Evolutionary conservation across 768 basidiomycete species (phyloP), one percentile per base, ranked within the genome.

Genomic region (Boletus patriciae): DNA sequence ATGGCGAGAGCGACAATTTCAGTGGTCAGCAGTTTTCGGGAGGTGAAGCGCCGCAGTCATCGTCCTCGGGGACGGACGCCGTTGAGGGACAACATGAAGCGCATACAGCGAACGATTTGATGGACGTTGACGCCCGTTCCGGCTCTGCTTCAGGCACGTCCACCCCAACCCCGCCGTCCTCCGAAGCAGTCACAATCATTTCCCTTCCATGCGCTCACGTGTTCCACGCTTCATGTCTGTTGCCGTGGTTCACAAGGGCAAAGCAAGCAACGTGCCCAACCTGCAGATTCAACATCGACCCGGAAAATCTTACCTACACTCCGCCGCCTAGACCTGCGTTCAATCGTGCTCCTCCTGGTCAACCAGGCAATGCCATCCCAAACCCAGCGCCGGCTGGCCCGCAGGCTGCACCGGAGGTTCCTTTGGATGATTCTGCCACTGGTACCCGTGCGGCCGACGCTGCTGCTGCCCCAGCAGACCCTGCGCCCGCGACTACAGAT

Each of bases 181-280:
- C 59, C 5, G 64, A 64, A 16, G 65, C 71, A 7, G 75, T 71
- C 25, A 80, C 75, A 63, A 80, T 92, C 47, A 83, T 92, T 36
- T 74, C 83, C 3, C 80, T 92, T 10, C 90, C 90, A 5, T 92
- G 90, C 65, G 83, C 88, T 9, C 90, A 92, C 68, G 83, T 89
- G 50, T 92, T 92, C 74, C 90, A 92, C 62, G 81, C 87, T 1
- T 77, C 83, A 0, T 92, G 90, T 70, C 80, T 92, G 36, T 68
- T 88, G 11, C 90, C 90, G 1, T 92, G 90, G 90, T 92, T 92
- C 70, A 83, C 90, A 4, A 78, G 87, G 55, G 87, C 89, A 12
- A 79, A 77, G 42, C 87, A 88, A 61, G 91, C 90, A 19, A 92
- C 90, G 2, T 92, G 90, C 62, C 90, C 90, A 0, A 88, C 88